Evolutionary conservation across 129 eudicot species (phyloP), one percentile per base, ranked within the genome.

Genomic region (Heracleum sosnowskyi): DNA sequence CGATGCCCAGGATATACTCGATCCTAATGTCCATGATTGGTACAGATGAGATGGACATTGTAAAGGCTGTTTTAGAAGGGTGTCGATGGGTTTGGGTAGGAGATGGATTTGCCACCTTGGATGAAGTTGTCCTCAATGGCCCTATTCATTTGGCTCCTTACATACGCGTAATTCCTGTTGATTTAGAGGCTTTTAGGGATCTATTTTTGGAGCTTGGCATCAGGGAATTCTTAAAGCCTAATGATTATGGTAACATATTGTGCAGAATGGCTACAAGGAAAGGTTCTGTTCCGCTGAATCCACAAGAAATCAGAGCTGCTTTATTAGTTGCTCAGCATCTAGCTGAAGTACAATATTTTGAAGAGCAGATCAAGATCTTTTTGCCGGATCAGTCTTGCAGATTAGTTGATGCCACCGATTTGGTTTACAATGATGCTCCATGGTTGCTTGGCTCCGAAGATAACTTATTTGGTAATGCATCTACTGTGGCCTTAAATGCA

Each of bases 1-100:
- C 91, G 77, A 96, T 96, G 97, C 99, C 99, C 7, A 90, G 93
- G 77, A 88, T 96, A 79, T 96, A 96, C 83, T 83, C 99, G 53
- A 86, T 91, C 77, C 78, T 96, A 16, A 79, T 81, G 80, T 81
- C 84, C 79, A 86, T 92, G 89, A 46, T 92, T 66, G 87, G 87
- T 74, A 83, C 97, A 41, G 99, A 96, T 76, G 97, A 92, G 82
- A 90, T 96, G 88, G 97, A 96, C 73, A 86, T 96, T 78, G 97
- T 96, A 63, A 96, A 92, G 86, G 99, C 95, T 86, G 89, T 96
- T 82, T 88, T 96, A 82, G 99, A 96, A 84, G 97, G 97, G 73
- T 90, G 90, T 76, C 86, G 97, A 69, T 96, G 99, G 99, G 87
- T 96, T 81, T 96, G 99, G 99, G 99, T 96, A 17, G 99, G 99